These are phyloP conservation scores for Rhynchosporium graminicola DNA, from an alignment of 2,329 filamentous ascomycete species.

Conservation along the genomic window DNA sequence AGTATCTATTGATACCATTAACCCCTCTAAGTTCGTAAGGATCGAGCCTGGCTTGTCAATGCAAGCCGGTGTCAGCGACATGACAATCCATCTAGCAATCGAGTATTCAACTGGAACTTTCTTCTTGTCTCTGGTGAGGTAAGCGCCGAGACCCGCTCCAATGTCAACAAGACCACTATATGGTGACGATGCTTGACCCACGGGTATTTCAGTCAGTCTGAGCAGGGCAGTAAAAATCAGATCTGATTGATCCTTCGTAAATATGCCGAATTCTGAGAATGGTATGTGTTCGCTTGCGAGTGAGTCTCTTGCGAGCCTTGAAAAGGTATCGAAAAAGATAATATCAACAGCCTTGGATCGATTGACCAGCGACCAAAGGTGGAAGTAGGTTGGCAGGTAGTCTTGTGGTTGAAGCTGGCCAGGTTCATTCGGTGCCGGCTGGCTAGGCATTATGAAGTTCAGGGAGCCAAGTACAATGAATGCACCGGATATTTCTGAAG, in stretches of 20 bases:
- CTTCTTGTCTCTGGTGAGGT: slow-evolving; percentile 88
- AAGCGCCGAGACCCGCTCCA: slow-evolving; percentile 77
- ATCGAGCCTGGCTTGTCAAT: slow-evolving; percentile 77
- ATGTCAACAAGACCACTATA: slow-evolving; percentile 82
- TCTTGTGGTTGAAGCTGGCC: slow-evolving; percentile 81
- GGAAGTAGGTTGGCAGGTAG: slow-evolving; percentile 92
- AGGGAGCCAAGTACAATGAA: slow-evolving; percentile 90
- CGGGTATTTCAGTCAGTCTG: slow-evolving; percentile 89
- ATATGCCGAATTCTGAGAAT: slow-evolving; percentile 86
- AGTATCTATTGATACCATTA: slow-evolving; percentile 94
- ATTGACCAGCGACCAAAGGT: slow-evolving; percentile 91
- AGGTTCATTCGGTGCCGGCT: slow-evolving; percentile 70
- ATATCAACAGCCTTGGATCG: slow-evolving; percentile 85
- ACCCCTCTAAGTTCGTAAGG: slow-evolving; percentile 80
- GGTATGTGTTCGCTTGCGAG: slow-evolving; percentile 72
- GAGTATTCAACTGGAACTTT: slow-evolving; percentile 92
- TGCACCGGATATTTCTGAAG: slow-evolving; percentile 86
- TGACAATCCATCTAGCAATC: slow-evolving; percentile 89
- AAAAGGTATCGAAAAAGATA: slow-evolving; percentile 86
- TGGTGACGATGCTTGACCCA: slow-evolving; percentile 91
- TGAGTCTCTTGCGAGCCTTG: slow-evolving; percentile 82
- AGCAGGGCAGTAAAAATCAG: slow-evolving; percentile 91
- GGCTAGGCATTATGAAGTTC: slow-evolving; percentile 85
- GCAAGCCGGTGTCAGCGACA: slow-evolving; percentile 86
- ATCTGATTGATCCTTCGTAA: slow-evolving; percentile 87